These are phyloP conservation scores for Kalmusia sp. DNA, from an alignment of 2,329 filamentous ascomycete species.

Conservation along the genomic window DNA sequence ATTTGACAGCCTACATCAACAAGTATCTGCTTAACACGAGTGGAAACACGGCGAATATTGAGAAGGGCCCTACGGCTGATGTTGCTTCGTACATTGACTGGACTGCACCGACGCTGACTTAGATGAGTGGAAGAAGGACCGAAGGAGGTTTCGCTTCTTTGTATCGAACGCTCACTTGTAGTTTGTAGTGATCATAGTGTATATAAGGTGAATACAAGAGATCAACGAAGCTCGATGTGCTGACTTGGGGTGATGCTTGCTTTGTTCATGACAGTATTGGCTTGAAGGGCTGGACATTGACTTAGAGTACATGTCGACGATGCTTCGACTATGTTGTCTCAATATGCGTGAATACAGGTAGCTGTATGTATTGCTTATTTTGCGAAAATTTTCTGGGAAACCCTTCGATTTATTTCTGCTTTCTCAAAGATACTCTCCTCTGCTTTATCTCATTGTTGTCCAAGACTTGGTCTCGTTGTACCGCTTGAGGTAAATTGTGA, in stretches of 20 bases:
- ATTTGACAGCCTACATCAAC: slow-evolving; percentile 63
- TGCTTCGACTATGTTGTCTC: too few relatives aligned
- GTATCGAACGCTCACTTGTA: slow-evolving; percentile 25
- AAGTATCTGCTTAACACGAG: slow-evolving; percentile 53
- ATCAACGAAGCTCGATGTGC: neutral
- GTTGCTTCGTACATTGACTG: slow-evolving; percentile 45
- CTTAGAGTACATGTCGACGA: too few relatives aligned
- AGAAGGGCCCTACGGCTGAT: slow-evolving; percentile 42
- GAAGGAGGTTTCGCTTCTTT: slow-evolving; percentile 8
- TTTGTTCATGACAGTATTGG: too few relatives aligned
- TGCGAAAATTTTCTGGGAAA: too few relatives aligned
- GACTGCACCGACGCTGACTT: slow-evolving; percentile 43
- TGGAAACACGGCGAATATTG: slow-evolving; percentile 39
- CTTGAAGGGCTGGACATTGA: too few relatives aligned
- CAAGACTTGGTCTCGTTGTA: too few relatives aligned
- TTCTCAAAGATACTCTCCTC: too few relatives aligned
- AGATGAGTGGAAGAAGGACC: slow-evolving; percentile 17
- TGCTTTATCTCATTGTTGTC: too few relatives aligned
- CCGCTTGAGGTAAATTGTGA: too few relatives aligned
- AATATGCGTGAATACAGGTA: too few relatives aligned
- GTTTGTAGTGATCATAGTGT: slow-evolving; percentile 10
- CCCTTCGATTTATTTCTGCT: too few relatives aligned
- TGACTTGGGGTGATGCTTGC: neutral
- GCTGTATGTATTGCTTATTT: too few relatives aligned
- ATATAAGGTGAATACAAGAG: slow-evolving; percentile 13